phyloP scores from a whole-genome alignment of 2,329 filamentous ascomycete species.

The Sordariomycetes sp. region DNA sequence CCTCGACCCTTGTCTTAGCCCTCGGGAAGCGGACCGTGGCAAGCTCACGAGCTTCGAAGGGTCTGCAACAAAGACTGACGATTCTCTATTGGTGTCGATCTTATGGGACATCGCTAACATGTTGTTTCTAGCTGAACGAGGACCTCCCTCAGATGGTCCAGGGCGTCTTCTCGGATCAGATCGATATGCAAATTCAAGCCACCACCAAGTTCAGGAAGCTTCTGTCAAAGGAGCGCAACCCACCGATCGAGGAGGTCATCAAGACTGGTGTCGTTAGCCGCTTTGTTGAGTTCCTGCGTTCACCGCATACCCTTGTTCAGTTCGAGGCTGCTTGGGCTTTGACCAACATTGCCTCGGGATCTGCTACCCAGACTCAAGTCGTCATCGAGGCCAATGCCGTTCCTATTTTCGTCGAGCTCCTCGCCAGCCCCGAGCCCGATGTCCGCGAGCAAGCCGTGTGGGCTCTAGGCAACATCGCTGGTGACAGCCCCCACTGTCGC shows the following conservation, averaged over 20 bases:
- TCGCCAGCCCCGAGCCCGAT: slow-evolving; percentile 93
- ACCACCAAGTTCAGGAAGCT: slow-evolving; percentile 99
- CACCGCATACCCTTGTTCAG: slow-evolving; percentile 94
- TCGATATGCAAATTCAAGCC: slow-evolving; percentile 92
- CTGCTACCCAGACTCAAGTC: slow-evolving; percentile 92
- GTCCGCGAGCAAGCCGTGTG: slow-evolving; percentile 97
- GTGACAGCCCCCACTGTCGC: slow-evolving; percentile 93
- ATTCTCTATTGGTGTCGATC: neutral
- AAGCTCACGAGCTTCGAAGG: neutral
- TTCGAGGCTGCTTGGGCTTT: slow-evolving; percentile 98
- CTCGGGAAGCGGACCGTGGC: neutral
- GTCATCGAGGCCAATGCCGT: slow-evolving; percentile 98
- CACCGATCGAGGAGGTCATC: slow-evolving; percentile 97
- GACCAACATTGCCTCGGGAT: slow-evolving; percentile 98
- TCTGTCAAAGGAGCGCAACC: slow-evolving; percentile 96
- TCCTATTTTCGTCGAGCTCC: slow-evolving; percentile 94
- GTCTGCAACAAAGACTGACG: no score
- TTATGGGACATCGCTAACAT: neutral
- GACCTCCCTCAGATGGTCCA: slow-evolving; percentile 97
- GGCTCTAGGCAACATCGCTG: slow-evolving; percentile 97
- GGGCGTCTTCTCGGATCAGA: slow-evolving; percentile 97
- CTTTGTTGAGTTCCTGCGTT: slow-evolving; percentile 97
- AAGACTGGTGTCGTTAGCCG: slow-evolving; percentile 96
- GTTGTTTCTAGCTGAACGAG: slow-evolving; percentile 67
- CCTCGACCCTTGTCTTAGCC: neutral